phyloP scores from a whole-genome alignment of 257 asterid species.

The Mentha longifolia region DNA sequence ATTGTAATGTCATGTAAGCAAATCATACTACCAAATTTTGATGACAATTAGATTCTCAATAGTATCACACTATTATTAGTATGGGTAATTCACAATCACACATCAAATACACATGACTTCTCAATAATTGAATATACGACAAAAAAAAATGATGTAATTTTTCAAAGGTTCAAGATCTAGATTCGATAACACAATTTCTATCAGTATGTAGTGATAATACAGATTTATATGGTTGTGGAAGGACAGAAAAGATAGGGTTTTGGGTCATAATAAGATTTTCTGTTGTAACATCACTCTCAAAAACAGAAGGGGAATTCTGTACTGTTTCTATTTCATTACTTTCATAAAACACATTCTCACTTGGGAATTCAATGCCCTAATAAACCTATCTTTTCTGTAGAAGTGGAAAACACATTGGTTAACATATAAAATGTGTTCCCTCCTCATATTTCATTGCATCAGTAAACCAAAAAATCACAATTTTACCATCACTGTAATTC shows the following conservation, averaged over 20 bases:
- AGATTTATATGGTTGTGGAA: background rate
- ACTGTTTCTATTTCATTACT: background rate
- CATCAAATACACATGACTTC: background rate
- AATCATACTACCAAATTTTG: background rate
- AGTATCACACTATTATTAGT: background rate
- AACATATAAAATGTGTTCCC: no score
- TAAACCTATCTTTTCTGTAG: no score
- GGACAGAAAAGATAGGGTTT: slow-evolving; percentile 22
- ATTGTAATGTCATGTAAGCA: background rate
- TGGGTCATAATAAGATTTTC: slow-evolving; percentile 15
- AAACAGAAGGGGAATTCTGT: background rate
- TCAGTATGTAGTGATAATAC: background rate
- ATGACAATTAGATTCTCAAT: background rate
- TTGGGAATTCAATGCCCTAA: background rate
- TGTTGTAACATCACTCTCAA: slow-evolving; percentile 15
- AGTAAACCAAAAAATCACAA: background rate
- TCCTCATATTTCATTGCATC: slow-evolving; percentile 1
- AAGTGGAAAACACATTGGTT: no score
- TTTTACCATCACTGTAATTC: background rate
- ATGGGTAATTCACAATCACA: background rate
- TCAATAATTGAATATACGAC: background rate
- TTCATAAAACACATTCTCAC: background rate
- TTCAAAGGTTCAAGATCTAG: background rate
- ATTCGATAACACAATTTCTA: background rate
- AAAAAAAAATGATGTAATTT: background rate